A percentile compares a stretch with the other conserved stretches of the same genome.
Evolutionary conservation across 768 basidiomycete species (phyloP).

Genomic region (Tricholoma sp.): DNA sequence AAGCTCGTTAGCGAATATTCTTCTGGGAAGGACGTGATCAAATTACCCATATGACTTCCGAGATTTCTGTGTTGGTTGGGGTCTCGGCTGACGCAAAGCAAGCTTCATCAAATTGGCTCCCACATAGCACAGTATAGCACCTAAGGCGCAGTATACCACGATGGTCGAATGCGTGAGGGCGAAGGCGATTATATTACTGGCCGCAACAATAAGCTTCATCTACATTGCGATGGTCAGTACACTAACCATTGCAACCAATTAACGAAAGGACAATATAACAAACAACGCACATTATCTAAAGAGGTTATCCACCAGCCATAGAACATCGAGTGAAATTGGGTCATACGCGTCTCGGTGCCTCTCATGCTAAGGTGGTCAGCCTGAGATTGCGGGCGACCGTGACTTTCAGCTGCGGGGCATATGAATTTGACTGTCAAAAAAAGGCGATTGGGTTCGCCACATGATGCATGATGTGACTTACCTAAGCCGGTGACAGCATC

Average conservation of each 20-base stretch:
- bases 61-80: not conserved
- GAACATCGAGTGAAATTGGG: not conserved
- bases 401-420: too few relatives aligned
- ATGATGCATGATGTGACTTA: too few relatives aligned
- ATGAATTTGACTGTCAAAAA: too few relatives aligned
- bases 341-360: not conserved
- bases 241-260: not conserved
- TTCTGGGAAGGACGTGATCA: not conserved
- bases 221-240: not conserved
- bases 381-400: too few relatives aligned
- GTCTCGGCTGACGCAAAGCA: not conserved
- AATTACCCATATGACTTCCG: not conserved
- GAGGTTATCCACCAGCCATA: not conserved
- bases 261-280: not conserved
- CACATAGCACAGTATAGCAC: not conserved
- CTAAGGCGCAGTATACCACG: not conserved
- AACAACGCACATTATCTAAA: not conserved
- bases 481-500: too few relatives aligned
- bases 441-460: too few relatives aligned
- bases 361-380: not conserved
- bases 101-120: not conserved
- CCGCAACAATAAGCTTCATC: not conserved
- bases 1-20: not conserved
- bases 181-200: not conserved
- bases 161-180: not conserved